These are phyloP conservation scores for Gleditsia sinensis DNA, from an alignment of 306 rosid genomes.

Conservation along the genomic window DNA sequence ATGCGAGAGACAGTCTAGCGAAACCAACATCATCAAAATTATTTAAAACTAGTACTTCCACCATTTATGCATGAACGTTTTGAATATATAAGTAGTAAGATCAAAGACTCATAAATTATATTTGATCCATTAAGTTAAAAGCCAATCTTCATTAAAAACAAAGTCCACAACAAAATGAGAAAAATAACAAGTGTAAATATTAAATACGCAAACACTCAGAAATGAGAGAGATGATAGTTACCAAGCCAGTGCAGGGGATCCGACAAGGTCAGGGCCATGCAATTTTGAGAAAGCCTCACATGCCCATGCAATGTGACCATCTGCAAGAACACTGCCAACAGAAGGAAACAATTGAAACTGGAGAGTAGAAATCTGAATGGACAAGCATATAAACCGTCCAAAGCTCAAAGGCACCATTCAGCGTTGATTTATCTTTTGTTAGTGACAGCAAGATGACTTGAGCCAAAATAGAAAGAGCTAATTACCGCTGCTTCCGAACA, in stretches of 20 bases:
- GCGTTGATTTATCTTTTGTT: not conserved
- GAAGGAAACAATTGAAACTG: conserved; percentile 31
- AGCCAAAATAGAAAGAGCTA: conserved; percentile 17
- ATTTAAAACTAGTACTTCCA: not conserved
- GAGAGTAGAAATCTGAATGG: conserved; percentile 24
- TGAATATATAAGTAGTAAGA: not conserved
- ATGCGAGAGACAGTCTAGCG: not conserved
- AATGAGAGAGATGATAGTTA: conserved; percentile 35
- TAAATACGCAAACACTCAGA: conserved; percentile 12
- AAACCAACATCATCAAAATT: not conserved
- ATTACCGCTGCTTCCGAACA: conserved; percentile 70
- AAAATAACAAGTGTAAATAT: not conserved
- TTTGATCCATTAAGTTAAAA: not conserved
- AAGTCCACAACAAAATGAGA: not conserved
- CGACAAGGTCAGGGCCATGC: conserved; percentile 57
- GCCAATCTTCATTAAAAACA: not conserved
- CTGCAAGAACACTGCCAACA: conserved; percentile 69
- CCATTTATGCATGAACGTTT: not conserved
- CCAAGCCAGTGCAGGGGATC: conserved; percentile 51
- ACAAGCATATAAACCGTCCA: conserved; percentile 23
- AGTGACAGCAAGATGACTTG: conserved; percentile 5
- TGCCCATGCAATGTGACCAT: conserved; percentile 87
- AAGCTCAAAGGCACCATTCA: conserved; percentile 17
- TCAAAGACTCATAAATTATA: conserved; percentile 12
- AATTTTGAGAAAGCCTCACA: conserved; percentile 71